Conservation (phyloP, 2,329 filamentous ascomycete species). For the Curvularia sp. region DNA sequence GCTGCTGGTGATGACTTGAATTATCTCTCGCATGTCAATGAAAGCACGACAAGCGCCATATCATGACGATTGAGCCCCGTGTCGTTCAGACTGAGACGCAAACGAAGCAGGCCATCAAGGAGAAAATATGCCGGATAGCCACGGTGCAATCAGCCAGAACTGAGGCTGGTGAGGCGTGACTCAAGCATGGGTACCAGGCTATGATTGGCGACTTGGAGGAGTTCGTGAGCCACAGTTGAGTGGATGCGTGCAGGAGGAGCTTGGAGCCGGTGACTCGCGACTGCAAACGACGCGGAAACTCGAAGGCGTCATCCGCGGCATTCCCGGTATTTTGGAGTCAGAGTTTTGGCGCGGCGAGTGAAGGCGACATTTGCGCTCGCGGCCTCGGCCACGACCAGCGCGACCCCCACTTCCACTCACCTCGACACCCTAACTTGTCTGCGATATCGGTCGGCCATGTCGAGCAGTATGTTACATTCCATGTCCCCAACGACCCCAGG, state of each 20-base stretch:
- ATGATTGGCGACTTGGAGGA: constrained; percentile 18
- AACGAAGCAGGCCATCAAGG: constrained; percentile 1
- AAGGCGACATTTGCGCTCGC: constrained; percentile 13
- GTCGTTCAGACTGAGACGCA: not conserved
- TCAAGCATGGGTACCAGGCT: constrained; percentile 6
- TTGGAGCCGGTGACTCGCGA: constrained; percentile 19
- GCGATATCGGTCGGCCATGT: constrained; percentile 29
- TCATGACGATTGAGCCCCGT: not conserved
- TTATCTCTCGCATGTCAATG: not conserved
- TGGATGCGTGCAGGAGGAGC: constrained; percentile 27
- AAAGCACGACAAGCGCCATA: not conserved
- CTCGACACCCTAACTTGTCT: constrained; percentile 19
- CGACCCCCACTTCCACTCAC: constrained; percentile 22
- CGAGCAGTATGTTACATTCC: constrained; percentile 27
- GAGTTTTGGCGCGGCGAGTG: constrained; percentile 14
- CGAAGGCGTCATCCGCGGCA: constrained; percentile 2
- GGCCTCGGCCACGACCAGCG: constrained; percentile 17
- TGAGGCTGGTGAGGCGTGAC: constrained; percentile 13
- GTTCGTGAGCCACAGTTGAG: constrained; percentile 18
- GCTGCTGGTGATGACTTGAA: not conserved
- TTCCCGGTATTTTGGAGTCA: constrained; percentile 8
- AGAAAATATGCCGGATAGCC: constrained; percentile 2
- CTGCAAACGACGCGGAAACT: constrained; percentile 16
- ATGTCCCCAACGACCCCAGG: constrained; percentile 46
- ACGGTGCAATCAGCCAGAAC: constrained; percentile 10